Evolutionary conservation across 2,329 filamentous ascomycete genomes (phyloP), one percentile per base, ranked within the genome.

Genomic region (Pseudopyricularia cyperi): DNA sequence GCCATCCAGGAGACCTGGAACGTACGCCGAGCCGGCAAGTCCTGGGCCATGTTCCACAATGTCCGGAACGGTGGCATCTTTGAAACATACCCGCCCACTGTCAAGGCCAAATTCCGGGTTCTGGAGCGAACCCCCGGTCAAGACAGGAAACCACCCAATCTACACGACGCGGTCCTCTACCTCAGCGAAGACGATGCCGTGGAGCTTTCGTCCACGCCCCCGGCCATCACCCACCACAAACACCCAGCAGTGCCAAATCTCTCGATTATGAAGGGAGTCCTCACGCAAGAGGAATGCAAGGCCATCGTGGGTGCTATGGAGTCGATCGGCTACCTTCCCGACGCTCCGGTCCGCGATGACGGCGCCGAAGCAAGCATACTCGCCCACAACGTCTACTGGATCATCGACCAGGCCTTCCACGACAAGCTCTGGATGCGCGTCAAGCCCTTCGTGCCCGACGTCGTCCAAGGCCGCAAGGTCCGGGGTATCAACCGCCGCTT

Each of bases 381-480:
- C 1, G 83, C 83, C 0, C 83, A 87, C 67, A 87, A 86, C 63
- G 85, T 87, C 58, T 86, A 86, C 68, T 87, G 83, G 83, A 71
- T 87, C 8, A 71, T 81, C 12, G 83, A 87, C 57, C 68, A 71
- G 22, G 69, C 71, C 0, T 85, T 86, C 62, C 77, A 82, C 58
- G 74, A 82, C 53, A 72, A 68, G 14, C 69, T 87, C 1, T 87
- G 83, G 83, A 64, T 68, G 0, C 74, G 83, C 14, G 75, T 87
- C 2, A 66, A 72, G 3, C 66, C 72, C 0, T 81, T 79, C 48
- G 74, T 87, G 0, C 82, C 83, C 0, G 61, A 67, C 0, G 65
- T 66, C 0, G 68, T 84, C 1, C 71, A 72, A 14, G 82, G 82
- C 0, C 76, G 75, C 34, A 62, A 69, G 22, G 80, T 77, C 0